Evolutionary conservation across 169 alveolate genomes (phyloP), one percentile per base, ranked within the genome.

Genomic region (Plasmodium berghei): DNA sequence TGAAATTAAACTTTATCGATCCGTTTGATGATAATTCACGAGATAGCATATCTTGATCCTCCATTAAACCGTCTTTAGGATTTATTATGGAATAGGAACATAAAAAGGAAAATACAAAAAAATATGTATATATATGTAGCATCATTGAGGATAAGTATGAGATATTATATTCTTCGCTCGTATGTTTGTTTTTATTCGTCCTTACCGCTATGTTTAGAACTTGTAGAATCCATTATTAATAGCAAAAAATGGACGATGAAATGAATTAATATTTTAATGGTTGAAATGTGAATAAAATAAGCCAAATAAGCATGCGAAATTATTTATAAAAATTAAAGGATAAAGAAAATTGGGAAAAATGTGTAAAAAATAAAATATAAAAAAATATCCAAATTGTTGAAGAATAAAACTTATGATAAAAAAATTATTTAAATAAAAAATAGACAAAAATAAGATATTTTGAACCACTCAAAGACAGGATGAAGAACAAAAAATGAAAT

Each of bases 151-250:
- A 59, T 59, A 24, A 63, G 34, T 28, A 52, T 52, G 18, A 3
- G 12, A 10, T 10, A 69, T 16, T 12, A 20, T 42, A n/a, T 59
- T 18, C 24, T 40, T 34, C 42, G 26, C 5, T 16, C 5, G 28
- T 5, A 20, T 8, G 5, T 8, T 34, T 2, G 61, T 9, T 58
- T 16, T 26, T 58, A 22, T 46, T 45, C 9, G 9, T 20, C 12
- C 16, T 49, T 73, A 73, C 87, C 87, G 40, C 61, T 59, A 34
- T 58, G 26, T n/a, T 45, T 26, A 18, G 42, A 22, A 14, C 61
- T 16, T 42, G 22, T 8, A 54, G 73, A 42, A 14, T 58, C 72
- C 87, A 73, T 58, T 59, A 9, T 73, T 46, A 26, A 18, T 8
- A 28, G 26, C 42, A 58, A 59, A 55, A 73, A 73, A 14, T 1